Evolutionary conservation across 2,329 filamentous ascomycete genomes (phyloP).

Genomic region (Botrytis cinerea): DNA sequence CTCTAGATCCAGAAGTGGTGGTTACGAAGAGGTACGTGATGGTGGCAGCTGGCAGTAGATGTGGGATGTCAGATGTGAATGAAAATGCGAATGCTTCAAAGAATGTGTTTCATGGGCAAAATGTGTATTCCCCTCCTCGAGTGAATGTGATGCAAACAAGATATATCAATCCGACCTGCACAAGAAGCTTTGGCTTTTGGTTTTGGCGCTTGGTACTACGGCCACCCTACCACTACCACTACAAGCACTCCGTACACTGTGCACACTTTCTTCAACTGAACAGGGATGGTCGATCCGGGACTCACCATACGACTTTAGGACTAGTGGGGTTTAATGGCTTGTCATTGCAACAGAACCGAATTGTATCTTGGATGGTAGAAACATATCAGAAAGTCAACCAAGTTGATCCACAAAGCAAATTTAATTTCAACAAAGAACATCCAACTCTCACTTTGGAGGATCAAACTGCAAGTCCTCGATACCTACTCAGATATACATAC

Average conservation of each 20-base stretch:
- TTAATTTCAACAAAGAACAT: conserved; percentile 7
- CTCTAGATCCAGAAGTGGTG: not conserved
- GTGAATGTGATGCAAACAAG: conserved; percentile 1
- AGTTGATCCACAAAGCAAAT: conserved; percentile 20
- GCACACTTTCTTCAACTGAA: not conserved
- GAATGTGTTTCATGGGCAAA: not conserved
- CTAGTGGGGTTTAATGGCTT: not conserved
- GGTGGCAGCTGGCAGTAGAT: not conserved
- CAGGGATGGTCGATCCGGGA: not conserved
- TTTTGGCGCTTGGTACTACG: not conserved
- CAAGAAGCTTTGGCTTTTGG: not conserved
- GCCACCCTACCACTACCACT: not conserved
- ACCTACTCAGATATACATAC: not conserved
- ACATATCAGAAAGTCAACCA: conserved; percentile 15
- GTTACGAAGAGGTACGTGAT: not conserved
- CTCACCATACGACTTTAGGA: not conserved
- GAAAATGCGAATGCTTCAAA: not conserved
- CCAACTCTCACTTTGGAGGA: conserved; percentile 1
- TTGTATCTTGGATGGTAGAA: conserved; percentile 2
- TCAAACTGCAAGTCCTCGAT: no score
- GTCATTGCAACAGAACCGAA: conserved; percentile 9
- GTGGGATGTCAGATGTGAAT: not conserved
- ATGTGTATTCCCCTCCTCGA: not conserved
- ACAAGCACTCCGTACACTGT: not conserved
- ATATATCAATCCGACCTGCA: not conserved